Conservation (phyloP, 176 grass and related monocot genomes). For the sorghum (Sorghum bicolor) region Sorghum_bicolor_NCBIv3 NC_012879.2:9352501-9353000, state of each 20-base stretch:
- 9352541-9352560: constrained; percentile 77
- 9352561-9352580: constrained; percentile 81
- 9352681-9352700: constrained; percentile 66
- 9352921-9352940: constrained; percentile 80
- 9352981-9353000: constrained; percentile 76
- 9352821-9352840: constrained; percentile 98
- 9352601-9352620: constrained; percentile 71
- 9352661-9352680: constrained; percentile 66
- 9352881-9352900: constrained; percentile 73
- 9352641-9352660: constrained; percentile 76
- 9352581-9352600: constrained; percentile 75
- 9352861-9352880: constrained; percentile 51
- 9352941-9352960: constrained; percentile 67
- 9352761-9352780: constrained; percentile 63
- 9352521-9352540: constrained; percentile 66
- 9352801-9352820: constrained; percentile 71
- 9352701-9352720: constrained; percentile 87
- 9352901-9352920: constrained; percentile 59
- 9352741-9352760: constrained; percentile 85
- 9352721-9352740: constrained; percentile 95
- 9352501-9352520: constrained; percentile 56
- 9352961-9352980: constrained; percentile 75
- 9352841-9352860: constrained; percentile 74
- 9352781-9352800: constrained; percentile 43
- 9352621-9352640: constrained; percentile 94